Evolutionary conservation across 257 asterid species (phyloP).

Genomic region (Solanum pinnatisectum): DNA sequence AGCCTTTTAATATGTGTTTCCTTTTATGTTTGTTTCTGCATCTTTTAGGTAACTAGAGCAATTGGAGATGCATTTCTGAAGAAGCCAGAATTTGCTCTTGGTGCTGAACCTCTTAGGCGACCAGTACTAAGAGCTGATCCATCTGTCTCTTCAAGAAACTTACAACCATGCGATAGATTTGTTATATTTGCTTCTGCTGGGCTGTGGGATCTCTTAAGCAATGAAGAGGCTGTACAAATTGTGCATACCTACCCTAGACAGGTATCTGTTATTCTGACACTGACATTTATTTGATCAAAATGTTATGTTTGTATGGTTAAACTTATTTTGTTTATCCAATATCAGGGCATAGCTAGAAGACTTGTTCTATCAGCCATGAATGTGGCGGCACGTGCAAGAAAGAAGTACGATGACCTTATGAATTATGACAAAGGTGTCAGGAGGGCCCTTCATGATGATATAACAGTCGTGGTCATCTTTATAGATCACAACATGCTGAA

Average conservation of each 20-base stretch:
- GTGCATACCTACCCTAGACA: slow-evolving; percentile 60
- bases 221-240: slow-evolving; percentile 67
- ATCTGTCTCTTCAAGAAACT: slow-evolving; percentile 23
- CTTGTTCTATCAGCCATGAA: slow-evolving; percentile 42
- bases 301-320: background rate
- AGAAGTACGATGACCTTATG: slow-evolving; percentile 38
- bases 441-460: slow-evolving; percentile 60
- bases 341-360: slow-evolving; percentile 71
- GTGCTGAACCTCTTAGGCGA: slow-evolving; percentile 45
- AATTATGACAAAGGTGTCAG: slow-evolving; percentile 35
- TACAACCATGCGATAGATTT: slow-evolving; percentile 52
- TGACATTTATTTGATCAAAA: background rate
- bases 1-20: too few relatives aligned
- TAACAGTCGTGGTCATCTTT: slow-evolving; percentile 57
- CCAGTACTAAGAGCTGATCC: slow-evolving; percentile 79
- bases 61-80: slow-evolving; percentile 90
- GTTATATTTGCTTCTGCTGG: slow-evolving; percentile 86
- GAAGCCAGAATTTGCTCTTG: slow-evolving; percentile 56
- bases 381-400: slow-evolving; percentile 32
- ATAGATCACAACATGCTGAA: slow-evolving; percentile 42
- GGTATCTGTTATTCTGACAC: slow-evolving; percentile 16
- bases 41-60: slow-evolving; percentile 66
- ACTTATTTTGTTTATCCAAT: background rate
- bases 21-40: background rate
- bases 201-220: slow-evolving; percentile 72